A percentile compares a stretch with the other conserved stretches of the same genome.
phyloP scores from a whole-genome alignment of 805 yeast species.

The Candida cerambycidarum region DNA sequence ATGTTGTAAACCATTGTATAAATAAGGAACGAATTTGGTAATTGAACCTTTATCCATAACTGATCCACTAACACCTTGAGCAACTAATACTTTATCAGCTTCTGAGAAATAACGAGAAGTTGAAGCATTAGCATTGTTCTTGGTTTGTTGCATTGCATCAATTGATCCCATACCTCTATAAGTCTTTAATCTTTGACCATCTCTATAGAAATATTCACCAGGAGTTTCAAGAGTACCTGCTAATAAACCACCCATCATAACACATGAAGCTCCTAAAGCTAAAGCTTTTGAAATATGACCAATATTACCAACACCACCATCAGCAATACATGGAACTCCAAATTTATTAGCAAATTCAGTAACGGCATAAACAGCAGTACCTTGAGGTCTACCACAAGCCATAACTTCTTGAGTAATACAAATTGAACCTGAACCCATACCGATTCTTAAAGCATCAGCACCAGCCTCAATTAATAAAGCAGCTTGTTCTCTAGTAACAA shows the following conservation, averaged over 20 bases:
- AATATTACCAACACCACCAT: conserved; percentile 98
- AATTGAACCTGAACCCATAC: conserved; percentile 99
- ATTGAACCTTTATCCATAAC: conserved; percentile 97
- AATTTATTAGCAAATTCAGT: conserved; percentile 90
- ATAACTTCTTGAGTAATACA: conserved; percentile 99
- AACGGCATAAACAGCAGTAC: conserved; percentile 95
- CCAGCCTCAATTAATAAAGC: conserved; percentile 93
- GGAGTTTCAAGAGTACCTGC: conserved; percentile 99
- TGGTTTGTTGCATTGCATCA: conserved; percentile 96
- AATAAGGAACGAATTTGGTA: conserved; percentile 89
- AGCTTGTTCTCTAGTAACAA: conserved; percentile 98
- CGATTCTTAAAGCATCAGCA: conserved; percentile 97
- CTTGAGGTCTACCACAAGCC: conserved; percentile 99
- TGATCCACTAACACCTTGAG: conserved; percentile 98
- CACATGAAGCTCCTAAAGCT: conserved; percentile 94
- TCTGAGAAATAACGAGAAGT: conserved; percentile 98
- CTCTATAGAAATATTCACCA: conserved; percentile 96
- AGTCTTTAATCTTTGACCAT: conserved; percentile 94
- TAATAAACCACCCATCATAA: conserved; percentile 99
- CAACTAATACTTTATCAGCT: conserved; percentile 91
- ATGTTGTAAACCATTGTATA: conserved; percentile 94
- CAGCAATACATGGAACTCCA: conserved; percentile 99
- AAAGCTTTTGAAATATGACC: conserved; percentile 97
- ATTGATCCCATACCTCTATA: conserved; percentile 99
- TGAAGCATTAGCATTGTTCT: conserved; percentile 89